phyloP scores from a whole-genome alignment of 164 flowering plant species.

The Stephania japonica region DNA sequence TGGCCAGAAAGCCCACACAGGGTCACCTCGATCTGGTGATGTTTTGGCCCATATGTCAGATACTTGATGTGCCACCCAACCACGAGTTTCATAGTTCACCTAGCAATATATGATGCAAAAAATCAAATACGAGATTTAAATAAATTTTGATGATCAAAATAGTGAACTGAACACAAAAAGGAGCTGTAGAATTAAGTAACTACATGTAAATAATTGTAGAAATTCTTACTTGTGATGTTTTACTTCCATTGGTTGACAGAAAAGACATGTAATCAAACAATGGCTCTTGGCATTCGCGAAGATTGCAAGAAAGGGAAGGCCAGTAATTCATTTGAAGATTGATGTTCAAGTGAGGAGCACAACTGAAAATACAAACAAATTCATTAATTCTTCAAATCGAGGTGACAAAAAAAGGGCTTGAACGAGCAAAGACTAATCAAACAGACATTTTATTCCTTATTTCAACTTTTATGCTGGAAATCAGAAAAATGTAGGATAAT shows the following conservation, averaged over 20 bases:
- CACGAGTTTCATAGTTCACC: conserved; percentile 84
- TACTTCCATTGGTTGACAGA: conserved; percentile 71
- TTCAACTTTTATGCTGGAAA: not conserved
- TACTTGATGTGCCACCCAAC: conserved; percentile 93
- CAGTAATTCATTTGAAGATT: conserved; percentile 99
- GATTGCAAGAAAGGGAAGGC: conserved; percentile 92
- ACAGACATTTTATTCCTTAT: not conserved
- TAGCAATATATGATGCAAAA: conserved; percentile 17
- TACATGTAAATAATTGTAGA: not conserved
- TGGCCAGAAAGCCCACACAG: conserved; percentile 93
- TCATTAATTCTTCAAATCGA: not conserved
- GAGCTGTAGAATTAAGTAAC: not conserved
- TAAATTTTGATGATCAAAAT: conserved; percentile 18
- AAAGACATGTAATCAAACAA: conserved; percentile 73
- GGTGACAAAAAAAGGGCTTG: not conserved
- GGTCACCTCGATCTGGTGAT: conserved; percentile 69
- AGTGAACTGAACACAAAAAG: conserved; percentile 7
- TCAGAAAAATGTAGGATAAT: not conserved
- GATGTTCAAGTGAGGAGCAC: conserved; percentile 90
- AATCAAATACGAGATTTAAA: not conserved
- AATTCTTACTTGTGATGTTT: conserved; percentile 68
- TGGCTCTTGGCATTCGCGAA: conserved; percentile 86
- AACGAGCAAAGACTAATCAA: not conserved
- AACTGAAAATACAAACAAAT: conserved; percentile 33
- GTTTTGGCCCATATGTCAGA: conserved; percentile 96